Conservation (phyloP, 2,329 filamentous ascomycete species). For the Pseudohalonectria lignicola region DNA sequence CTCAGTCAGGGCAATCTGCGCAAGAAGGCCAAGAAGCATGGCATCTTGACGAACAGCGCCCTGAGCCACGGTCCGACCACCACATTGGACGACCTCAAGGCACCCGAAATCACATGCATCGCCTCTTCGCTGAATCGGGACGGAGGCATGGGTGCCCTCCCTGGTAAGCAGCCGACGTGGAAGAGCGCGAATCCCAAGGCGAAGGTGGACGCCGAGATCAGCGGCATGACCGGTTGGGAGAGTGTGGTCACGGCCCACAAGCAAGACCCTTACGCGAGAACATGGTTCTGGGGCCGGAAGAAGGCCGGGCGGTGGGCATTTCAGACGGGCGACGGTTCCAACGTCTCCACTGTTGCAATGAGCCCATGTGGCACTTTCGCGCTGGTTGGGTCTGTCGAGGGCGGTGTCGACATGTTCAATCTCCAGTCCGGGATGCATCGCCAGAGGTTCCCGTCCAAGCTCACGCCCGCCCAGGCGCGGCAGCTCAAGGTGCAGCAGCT, state of each 20-base stretch:
- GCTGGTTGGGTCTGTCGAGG: constrained; percentile 71
- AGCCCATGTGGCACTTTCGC: constrained; percentile 92
- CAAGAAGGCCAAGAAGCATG: constrained; percentile 80
- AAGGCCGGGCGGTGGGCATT: constrained; percentile 89
- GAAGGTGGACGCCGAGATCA: constrained; percentile 51
- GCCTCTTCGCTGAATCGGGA: constrained; percentile 89
- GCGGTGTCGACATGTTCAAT: constrained; percentile 91
- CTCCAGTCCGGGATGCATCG: constrained; percentile 85
- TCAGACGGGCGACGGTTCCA: constrained; percentile 70
- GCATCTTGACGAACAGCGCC: constrained; percentile 50
- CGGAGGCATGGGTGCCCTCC: constrained; percentile 79
- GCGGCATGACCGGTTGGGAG: constrained; percentile 85
- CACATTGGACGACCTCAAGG: constrained; percentile 67
- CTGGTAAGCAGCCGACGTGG: constrained; percentile 73
- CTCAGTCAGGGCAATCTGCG: constrained; percentile 83
- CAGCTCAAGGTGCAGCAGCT: constrained; percentile 59
- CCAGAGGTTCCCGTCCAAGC: constrained; percentile 71
- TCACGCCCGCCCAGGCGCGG: constrained; percentile 69
- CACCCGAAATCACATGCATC: constrained; percentile 83
- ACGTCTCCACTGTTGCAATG: constrained; percentile 78
- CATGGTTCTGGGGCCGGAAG: constrained; percentile 97
- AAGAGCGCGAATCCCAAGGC: neutral
- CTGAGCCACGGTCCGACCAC: constrained; percentile 49
- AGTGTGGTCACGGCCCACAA: constrained; percentile 90
- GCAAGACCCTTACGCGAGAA: constrained; percentile 73